phyloP scores from a whole-genome alignment of 2,329 filamentous ascomycete genomes.

The Fusarium coicis region DNA sequence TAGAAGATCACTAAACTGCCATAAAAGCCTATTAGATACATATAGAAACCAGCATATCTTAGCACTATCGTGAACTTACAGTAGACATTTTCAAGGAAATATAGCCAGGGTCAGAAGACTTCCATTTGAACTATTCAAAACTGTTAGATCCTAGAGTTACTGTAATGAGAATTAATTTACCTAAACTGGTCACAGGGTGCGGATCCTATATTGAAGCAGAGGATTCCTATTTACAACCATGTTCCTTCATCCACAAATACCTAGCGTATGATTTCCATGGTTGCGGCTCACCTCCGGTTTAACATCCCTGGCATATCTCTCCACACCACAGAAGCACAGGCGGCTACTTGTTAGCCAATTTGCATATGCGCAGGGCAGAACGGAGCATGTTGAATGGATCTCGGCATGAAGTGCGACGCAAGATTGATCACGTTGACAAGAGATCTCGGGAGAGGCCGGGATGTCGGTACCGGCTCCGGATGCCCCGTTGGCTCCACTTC shows the following conservation, averaged over 20 bases:
- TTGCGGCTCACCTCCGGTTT: slow-evolving; percentile 31
- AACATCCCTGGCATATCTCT: not conserved
- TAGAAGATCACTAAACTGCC: not conserved
- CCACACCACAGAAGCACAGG: not conserved
- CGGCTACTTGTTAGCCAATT: not conserved
- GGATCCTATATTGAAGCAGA: not conserved
- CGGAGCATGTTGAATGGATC: slow-evolving; percentile 2
- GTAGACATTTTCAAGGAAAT: not conserved
- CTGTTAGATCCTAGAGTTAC: not conserved
- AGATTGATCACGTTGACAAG: slow-evolving; percentile 24
- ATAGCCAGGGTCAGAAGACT: not conserved
- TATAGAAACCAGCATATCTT: not conserved
- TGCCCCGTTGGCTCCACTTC: slow-evolving; percentile 16
- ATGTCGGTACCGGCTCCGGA: slow-evolving; percentile 29
- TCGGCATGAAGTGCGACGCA: slow-evolving; percentile 22
- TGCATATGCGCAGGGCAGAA: not conserved
- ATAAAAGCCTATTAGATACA: not conserved
- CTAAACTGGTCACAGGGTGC: too few relatives aligned
- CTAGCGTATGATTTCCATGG: not conserved
- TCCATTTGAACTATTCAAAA: not conserved
- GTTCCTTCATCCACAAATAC: not conserved
- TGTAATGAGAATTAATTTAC: not conserved
- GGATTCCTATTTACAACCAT: not conserved
- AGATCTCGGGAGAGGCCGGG: slow-evolving; percentile 32
- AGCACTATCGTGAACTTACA: not conserved